phyloP scores from a whole-genome alignment of 768 basidiomycete genomes.

The Leccinum variicolor region DNA sequence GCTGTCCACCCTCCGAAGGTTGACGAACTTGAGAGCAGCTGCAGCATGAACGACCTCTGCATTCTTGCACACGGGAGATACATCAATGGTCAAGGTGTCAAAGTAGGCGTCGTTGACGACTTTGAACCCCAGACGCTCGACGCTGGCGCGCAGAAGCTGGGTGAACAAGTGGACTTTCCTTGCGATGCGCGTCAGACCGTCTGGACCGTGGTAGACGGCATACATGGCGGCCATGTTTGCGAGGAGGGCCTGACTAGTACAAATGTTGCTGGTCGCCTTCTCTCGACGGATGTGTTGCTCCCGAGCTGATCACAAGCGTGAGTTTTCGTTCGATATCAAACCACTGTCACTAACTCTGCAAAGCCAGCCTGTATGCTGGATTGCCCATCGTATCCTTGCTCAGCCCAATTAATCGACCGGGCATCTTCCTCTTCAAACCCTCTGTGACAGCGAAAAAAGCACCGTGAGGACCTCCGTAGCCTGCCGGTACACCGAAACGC shows the following conservation, averaged over 20 bases:
- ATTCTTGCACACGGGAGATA: constrained; percentile 53
- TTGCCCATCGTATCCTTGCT: constrained; percentile 83
- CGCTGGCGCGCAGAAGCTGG: constrained; percentile 62
- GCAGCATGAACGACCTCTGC: constrained; percentile 65
- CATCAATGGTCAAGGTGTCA: constrained; percentile 84
- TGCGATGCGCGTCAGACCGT: constrained; percentile 80
- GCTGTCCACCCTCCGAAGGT: constrained; percentile 76
- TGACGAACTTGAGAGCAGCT: constrained; percentile 67
- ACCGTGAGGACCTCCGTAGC: constrained; percentile 97
- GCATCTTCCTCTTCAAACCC: constrained; percentile 94
- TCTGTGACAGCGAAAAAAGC: constrained; percentile 97
- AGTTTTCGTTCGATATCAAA: constrained; percentile 6
- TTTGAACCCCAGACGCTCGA: constrained; percentile 73
- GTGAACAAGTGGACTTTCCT: constrained; percentile 88
- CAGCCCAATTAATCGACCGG: constrained; percentile 91
- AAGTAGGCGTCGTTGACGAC: constrained; percentile 76
- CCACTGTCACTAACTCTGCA: constrained; percentile 72
- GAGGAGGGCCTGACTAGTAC: constrained; percentile 94
- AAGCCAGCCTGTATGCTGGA: constrained; percentile 85
- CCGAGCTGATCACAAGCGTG: constrained; percentile 53
- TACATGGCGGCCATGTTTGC: constrained; percentile 99
- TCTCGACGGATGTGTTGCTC: constrained; percentile 98
- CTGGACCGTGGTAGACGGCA: constrained; percentile 93
- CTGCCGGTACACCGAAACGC: constrained; percentile 93
- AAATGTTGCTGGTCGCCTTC: constrained; percentile 98